These are phyloP conservation scores for Solanum pennellii DNA, from an alignment of 257 asterid species.

Conservation along the genomic window DNA sequence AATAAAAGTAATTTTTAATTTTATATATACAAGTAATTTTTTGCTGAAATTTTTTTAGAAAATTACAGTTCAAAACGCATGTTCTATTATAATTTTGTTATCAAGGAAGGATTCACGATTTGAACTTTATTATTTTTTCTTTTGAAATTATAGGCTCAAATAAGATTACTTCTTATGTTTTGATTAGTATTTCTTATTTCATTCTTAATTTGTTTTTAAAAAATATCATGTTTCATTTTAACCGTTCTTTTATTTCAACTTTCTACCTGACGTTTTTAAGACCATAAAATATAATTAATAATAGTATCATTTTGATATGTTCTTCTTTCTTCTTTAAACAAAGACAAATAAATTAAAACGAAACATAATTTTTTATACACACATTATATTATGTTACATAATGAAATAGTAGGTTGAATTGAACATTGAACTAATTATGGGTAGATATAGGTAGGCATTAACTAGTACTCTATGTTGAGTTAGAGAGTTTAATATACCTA, in stretches of 20 bases:
- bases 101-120: fast-evolving
- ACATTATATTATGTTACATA: background rate
- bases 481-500: background rate
- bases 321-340: too few species aligned
- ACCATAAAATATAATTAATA: too few species aligned
- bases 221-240: background rate
- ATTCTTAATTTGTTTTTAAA: background rate
- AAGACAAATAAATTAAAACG: too few species aligned
- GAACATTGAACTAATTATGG: background rate
- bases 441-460: background rate
- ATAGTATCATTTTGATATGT: too few species aligned
- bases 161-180: background rate
- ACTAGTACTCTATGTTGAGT: background rate
- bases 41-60: too few species aligned
- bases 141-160: background rate
- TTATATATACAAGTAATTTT: too few species aligned
- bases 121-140: background rate
- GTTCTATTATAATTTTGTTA: background rate
- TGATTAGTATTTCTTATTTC: background rate
- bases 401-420: background rate
- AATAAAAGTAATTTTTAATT: too few species aligned
- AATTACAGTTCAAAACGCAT: background rate
- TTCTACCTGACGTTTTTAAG: background rate
- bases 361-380: background rate
- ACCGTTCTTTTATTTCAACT: background rate